A percentile compares a stretch with the other conserved stretches of the same genome.
These are phyloP conservation scores for Monilinia polystroma DNA, from an alignment of 2,329 filamentous ascomycete genomes.

Conservation along the genomic window DNA sequence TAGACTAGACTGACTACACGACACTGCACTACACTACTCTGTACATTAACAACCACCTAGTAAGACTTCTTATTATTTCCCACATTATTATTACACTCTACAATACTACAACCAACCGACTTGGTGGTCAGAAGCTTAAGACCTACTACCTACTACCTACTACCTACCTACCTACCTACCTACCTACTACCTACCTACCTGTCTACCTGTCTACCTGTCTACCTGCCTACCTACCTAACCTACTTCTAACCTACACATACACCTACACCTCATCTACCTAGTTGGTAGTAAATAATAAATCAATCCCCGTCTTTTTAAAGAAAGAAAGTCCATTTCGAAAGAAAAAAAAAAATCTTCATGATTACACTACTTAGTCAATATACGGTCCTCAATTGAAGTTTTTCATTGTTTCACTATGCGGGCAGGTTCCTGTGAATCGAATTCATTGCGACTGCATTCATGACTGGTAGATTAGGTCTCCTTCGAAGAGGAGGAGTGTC, in stretches of 20 bases:
- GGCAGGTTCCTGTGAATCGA: slow-evolving; percentile 24
- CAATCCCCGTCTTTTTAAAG: background rate
- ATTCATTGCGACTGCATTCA: slow-evolving; percentile 35
- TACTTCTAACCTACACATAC: too few species aligned
- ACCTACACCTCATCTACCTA: too few species aligned
- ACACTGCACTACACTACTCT: background rate
- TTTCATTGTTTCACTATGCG: slow-evolving; percentile 33
- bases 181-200: background rate
- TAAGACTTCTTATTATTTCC: too few species aligned
- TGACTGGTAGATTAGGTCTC: slow-evolving; percentile 37
- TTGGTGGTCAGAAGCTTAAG: slow-evolving; percentile 4
- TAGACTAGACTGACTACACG: too few species aligned
- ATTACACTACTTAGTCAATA: slow-evolving; percentile 2
- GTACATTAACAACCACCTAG: too few species aligned
- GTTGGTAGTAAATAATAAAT: background rate
- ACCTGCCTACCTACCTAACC: background rate
- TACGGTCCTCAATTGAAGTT: slow-evolving; percentile 23
- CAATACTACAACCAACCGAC: background rate
- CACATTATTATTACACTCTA: too few species aligned
- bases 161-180: background rate
- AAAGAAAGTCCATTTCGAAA: too few species aligned
- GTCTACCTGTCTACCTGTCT: too few species aligned
- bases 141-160: background rate
- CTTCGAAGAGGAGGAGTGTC: slow-evolving; percentile 38
- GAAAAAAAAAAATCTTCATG: background rate